Base-by-base conservation (phyloP, 2,329 filamentous ascomycete genomes). In the Pezicula carpinea region DNA sequence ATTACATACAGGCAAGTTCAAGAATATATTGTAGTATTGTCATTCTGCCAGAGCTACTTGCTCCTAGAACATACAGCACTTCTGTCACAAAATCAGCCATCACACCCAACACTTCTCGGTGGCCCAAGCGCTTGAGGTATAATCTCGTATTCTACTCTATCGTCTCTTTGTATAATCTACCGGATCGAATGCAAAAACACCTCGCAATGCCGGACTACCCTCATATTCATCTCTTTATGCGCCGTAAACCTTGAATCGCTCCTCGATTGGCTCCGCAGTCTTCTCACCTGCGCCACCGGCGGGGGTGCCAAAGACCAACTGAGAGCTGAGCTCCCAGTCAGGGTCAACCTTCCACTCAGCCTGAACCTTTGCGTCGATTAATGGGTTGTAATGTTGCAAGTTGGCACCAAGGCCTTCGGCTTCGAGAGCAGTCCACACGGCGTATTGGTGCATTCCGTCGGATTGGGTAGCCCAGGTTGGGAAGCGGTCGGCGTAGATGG, bases 381-480 rank as follows among this genome's bases (percentile, higher is more conserved):
- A 69, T 17, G 89, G 89, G 78, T 89, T 93, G 76, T 95, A 95
- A 74, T 96, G 90, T 76, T 96, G 90, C 44, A 96, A 77, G 76
- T 91, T 95, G 64, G 85, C 87, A 55, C 89, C 89, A 47, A 95
- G 79, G 23, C 90, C 89, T 65, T 93, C 89, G 51, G 83, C 76
- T 71, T 91, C 87, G 48, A 96, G 80, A 4, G 84, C 87, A 15
- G 83, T 84, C 90, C 90, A 96, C 57, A 89, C 65, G 55, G 81
- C 74, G 69, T 80, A 86, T 74, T 96, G 87, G 62, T 88, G 79
- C 82, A 96, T 96, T 67, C 79, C 91, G 65, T 77, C 79, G 53
- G 83, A 82, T 70, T 96, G 89, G 53, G 78, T 72, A 48, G 82
- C 82, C 87, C 88, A 96, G 58, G 65, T 64, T 51, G 82, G 82